Percentiles rank a stretch among this genome's conserved stretches.
phyloP scores from a whole-genome alignment of 768 basidiomycete species.

The Gloeopeniophorella convolvens region DNA sequence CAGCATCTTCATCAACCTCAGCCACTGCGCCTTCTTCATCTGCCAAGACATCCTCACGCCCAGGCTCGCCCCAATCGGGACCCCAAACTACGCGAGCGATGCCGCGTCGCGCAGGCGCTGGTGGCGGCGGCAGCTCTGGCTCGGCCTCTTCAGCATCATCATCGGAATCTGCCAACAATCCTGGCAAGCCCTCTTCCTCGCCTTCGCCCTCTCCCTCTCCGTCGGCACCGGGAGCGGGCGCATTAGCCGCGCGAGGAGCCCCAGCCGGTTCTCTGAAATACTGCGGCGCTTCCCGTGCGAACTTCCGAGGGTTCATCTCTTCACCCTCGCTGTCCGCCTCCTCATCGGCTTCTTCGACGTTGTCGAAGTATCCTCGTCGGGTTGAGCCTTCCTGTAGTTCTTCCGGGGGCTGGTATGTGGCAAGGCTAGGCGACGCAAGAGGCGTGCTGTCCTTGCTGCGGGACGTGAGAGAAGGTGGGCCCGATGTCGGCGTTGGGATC shows the following conservation, averaged over 20 bases:
- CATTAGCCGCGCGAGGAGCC: slow-evolving; percentile 24
- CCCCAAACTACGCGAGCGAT: slow-evolving; percentile 10
- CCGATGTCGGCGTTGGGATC: slow-evolving; percentile 18
- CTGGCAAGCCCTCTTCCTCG: slow-evolving; percentile 34
- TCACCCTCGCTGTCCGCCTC: slow-evolving; percentile 31
- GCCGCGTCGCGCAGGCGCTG: slow-evolving; percentile 4
- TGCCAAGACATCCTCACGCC: slow-evolving; percentile 11
- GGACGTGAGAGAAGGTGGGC: slow-evolving; percentile 8
- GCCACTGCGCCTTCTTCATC: slow-evolving; percentile 11
- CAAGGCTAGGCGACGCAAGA: slow-evolving; percentile 30
- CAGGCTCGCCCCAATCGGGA: slow-evolving; percentile 17
- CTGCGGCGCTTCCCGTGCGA: slow-evolving; percentile 8
- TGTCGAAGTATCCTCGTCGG: slow-evolving; percentile 23
- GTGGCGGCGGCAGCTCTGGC: slow-evolving; percentile 22
- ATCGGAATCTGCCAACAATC: slow-evolving; percentile 29
- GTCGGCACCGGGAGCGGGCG: slow-evolving; percentile 25
- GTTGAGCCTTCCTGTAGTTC: slow-evolving; percentile 27
- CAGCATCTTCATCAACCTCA: slow-evolving; percentile 19
- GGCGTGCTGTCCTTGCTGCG: slow-evolving; percentile 23
- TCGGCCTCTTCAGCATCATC: slow-evolving; percentile 36
- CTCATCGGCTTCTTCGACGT: slow-evolving; percentile 27
- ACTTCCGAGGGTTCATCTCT: slow-evolving; percentile 13
- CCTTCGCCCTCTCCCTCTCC: slow-evolving; percentile 37
- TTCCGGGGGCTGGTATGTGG: slow-evolving; percentile 35
- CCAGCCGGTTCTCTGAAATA: slow-evolving; percentile 22